phyloP scores from a whole-genome alignment of 1,139 yeast genomes.

The Geotrichum candidum region DNA sequence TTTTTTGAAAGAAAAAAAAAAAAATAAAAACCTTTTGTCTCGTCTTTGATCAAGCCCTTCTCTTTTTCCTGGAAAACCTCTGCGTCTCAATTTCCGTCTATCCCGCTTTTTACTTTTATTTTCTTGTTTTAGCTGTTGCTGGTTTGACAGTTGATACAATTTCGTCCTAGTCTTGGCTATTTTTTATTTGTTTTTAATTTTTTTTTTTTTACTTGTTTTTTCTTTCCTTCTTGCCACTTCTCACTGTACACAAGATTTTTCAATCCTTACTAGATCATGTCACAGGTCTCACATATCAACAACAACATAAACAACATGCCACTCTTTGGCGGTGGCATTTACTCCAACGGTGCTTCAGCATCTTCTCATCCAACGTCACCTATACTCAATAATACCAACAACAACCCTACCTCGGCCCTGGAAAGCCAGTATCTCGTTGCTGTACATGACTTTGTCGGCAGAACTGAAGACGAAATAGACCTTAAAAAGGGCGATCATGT shows the following conservation, averaged over 20 bases:
- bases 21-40: no score
- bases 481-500: slow-evolving; percentile 77
- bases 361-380: neutral
- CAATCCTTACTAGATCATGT: neutral
- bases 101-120: neutral
- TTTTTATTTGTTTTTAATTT: no score
- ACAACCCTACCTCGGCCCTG: neutral
- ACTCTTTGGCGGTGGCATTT: neutral
- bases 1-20: neutral
- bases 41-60: neutral
- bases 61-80: no score
- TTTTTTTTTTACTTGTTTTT: no score
- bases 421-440: slow-evolving; percentile 42
- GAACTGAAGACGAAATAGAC: slow-evolving; percentile 84
- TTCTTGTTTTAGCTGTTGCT: no score
- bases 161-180: neutral
- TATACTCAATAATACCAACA: neutral
- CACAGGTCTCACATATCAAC: slow-evolving; percentile 7
- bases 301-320: neutral
- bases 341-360: neutral
- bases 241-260: neutral
- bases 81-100: neutral
- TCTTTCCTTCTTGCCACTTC: neutral
- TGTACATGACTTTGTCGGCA: slow-evolving; percentile 76
- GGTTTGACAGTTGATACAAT: neutral